Evolutionary conservation across 495 filamentous ascomycete genomes (phyloP).

Genomic region (Penicillium robsamsonii): DNA sequence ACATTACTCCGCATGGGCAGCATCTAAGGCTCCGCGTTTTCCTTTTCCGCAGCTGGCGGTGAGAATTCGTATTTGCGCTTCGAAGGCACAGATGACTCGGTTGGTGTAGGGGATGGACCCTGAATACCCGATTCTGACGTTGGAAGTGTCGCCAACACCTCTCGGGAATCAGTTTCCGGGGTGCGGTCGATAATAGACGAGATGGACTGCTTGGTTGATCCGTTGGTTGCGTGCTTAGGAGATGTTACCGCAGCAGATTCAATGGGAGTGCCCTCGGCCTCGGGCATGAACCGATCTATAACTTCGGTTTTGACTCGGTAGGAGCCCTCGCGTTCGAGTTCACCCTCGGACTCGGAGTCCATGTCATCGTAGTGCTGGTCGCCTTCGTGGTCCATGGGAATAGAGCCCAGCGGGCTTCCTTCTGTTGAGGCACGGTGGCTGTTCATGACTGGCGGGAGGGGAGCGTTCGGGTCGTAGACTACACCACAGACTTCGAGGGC

Average conservation of each 20-base stretch:
- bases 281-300: constrained; percentile 25
- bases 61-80: constrained; percentile 33
- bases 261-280: constrained; percentile 11
- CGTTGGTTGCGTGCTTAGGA: constrained; percentile 23
- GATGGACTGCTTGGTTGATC: constrained; percentile 46
- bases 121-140: constrained; percentile 23
- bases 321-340: constrained; percentile 15
- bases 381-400: constrained; percentile 32
- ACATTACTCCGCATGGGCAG: constrained; percentile 13
- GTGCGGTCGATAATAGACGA: constrained; percentile 47
- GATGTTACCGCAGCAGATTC: constrained; percentile 16
- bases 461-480: constrained; percentile 44
- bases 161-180: constrained; percentile 30
- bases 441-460: constrained; percentile 38
- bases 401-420: constrained; percentile 34
- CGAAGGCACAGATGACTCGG: constrained; percentile 24
- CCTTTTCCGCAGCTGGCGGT: constrained; percentile 23
- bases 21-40: constrained; percentile 32
- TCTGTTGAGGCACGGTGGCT: constrained; percentile 41
- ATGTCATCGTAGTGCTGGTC: constrained; percentile 36
- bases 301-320: constrained; percentile 35
- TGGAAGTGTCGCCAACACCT: constrained; percentile 23
- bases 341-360: constrained; percentile 39
- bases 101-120: constrained; percentile 13
- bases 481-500: constrained; percentile 48